Evolutionary conservation across 1,139 yeast genomes (phyloP).

Genomic region (Zygosaccharomyces pseudobailii): DNA sequence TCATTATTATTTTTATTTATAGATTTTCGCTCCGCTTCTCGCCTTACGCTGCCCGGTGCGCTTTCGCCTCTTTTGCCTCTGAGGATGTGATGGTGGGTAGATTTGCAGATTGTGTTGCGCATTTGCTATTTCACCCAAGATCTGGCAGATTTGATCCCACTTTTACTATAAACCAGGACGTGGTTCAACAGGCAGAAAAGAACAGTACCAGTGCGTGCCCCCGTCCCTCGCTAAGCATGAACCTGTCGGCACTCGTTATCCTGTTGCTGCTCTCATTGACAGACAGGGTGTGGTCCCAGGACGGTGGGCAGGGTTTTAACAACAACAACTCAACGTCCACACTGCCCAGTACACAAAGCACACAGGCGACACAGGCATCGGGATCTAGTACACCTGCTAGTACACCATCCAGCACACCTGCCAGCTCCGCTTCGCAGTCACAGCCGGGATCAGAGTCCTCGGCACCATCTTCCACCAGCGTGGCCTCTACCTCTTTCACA

Average conservation of each 20-base stretch:
- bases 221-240: constrained; percentile 1
- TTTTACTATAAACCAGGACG: not conserved
- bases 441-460: not conserved
- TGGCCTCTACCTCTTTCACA: constrained; percentile 1
- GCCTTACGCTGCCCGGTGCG: not conserved
- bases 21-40: not conserved
- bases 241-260: constrained; percentile 5
- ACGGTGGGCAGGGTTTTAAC: not conserved
- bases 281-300: constrained; percentile 5
- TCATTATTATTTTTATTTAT: not conserved
- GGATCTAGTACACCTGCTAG: not conserved
- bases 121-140: not conserved
- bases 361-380: not conserved
- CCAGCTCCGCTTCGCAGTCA: not conserved
- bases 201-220: not conserved
- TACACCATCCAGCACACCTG: not conserved
- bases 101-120: not conserved
- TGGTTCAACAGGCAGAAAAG: not conserved
- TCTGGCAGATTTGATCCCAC: not conserved
- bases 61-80: not conserved
- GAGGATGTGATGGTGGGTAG: not conserved
- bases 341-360: not conserved
- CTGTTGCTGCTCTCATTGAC: constrained; percentile 3
- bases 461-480: not conserved
- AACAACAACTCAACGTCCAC: constrained; percentile 1